A percentile compares a stretch with the other conserved stretches of the same genome.
Evolutionary conservation across 352 stramenopile genomes (phyloP).

Genomic region (Pseudoperonospora humuli): DNA sequence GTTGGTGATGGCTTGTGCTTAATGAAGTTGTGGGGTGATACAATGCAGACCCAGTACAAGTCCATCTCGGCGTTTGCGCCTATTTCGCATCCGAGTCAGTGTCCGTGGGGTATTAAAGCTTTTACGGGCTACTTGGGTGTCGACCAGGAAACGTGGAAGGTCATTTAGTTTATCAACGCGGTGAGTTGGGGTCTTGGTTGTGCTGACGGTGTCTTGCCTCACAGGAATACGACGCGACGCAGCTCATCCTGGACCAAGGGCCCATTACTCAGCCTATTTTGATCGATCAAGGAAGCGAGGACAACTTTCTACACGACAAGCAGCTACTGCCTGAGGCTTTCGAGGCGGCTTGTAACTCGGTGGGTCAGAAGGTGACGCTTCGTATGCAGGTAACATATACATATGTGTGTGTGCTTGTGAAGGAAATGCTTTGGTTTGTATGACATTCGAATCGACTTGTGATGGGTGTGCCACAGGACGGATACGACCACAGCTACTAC

Average conservation of each 20-base stretch:
- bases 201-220: not conserved
- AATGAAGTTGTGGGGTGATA: slow-evolving; percentile 4
- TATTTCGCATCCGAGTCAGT: slow-evolving; percentile 93
- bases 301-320: slow-evolving; percentile 84
- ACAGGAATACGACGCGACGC: slow-evolving; percentile 87
- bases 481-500: slow-evolving; percentile 97
- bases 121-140: slow-evolving; percentile 95
- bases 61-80: slow-evolving; percentile 95
- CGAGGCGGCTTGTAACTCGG: slow-evolving; percentile 67
- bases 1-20: not conserved
- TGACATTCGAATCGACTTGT: not conserved
- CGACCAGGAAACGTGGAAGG: slow-evolving; percentile 81
- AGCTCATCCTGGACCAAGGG: slow-evolving; percentile 71
- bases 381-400: slow-evolving; percentile 64
- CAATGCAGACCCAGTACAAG: slow-evolving; percentile 64
- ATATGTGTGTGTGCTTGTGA: not conserved
- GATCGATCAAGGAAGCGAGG: slow-evolving; percentile 86
- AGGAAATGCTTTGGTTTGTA: not conserved
- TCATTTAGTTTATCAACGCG: slow-evolving; percentile 1
- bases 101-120: slow-evolving; percentile 97
- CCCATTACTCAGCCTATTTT: slow-evolving; percentile 69
- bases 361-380: slow-evolving; percentile 76
- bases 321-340: slow-evolving; percentile 90
- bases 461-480: slow-evolving; percentile 38
- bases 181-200: not conserved